phyloP scores from a whole-genome alignment of 2,329 filamentous ascomycete species.

The Fusarium irregulare region DNA sequence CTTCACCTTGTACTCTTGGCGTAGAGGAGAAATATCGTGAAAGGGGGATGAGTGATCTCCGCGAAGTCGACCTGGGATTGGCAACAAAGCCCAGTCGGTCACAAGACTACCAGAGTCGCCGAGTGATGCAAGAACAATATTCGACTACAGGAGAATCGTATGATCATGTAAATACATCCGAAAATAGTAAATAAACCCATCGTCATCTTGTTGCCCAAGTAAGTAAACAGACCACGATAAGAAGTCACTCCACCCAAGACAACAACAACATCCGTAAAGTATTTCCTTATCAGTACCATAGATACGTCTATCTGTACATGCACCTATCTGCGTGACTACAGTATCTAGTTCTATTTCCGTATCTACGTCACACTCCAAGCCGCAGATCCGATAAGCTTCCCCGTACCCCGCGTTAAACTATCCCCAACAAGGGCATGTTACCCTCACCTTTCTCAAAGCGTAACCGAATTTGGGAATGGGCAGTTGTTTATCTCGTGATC shows the following conservation, averaged over 20 bases:
- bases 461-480: slow-evolving; percentile 22
- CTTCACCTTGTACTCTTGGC: too few relatives aligned
- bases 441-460: slow-evolving; percentile 26
- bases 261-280: slow-evolving; percentile 5
- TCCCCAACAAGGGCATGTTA: slow-evolving; percentile 36
- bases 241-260: background rate
- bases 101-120: background rate
- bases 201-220: background rate
- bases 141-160: background rate
- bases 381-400: slow-evolving; percentile 31
- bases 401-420: slow-evolving; percentile 35
- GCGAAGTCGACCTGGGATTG: too few relatives aligned
- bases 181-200: background rate
- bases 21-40: background rate
- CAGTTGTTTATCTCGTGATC: slow-evolving; percentile 21
- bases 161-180: background rate
- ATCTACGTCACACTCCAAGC: slow-evolving; percentile 15
- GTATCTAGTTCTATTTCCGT: background rate
- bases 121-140: too few relatives aligned
- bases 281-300: slow-evolving; percentile 18
- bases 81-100: background rate
- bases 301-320: background rate
- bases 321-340: background rate
- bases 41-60: background rate
- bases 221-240: background rate